These are phyloP conservation scores for Xanthoconium separans DNA, from an alignment of 1,284 basidiomycete species.

Conservation along the genomic window DNA sequence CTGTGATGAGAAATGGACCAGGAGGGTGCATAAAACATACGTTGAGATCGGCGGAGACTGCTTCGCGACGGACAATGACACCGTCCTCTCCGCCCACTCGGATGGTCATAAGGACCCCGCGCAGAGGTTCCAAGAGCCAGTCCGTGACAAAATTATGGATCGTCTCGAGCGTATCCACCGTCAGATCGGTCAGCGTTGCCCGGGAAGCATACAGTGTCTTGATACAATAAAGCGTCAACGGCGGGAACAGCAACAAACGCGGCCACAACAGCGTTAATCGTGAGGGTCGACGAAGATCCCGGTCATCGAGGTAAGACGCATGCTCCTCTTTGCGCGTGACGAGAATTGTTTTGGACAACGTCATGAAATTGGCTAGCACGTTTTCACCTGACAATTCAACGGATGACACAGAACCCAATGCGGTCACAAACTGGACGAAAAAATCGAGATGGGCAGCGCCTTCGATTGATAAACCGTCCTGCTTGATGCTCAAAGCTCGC, in stretches of 20 bases:
- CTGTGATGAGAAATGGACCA: slow-evolving; percentile 6
- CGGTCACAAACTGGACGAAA: slow-evolving; percentile 22
- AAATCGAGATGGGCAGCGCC: slow-evolving; percentile 8
- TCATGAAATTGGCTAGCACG: slow-evolving; percentile 25
- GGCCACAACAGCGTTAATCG: slow-evolving; percentile 65
- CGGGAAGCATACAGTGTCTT: slow-evolving; percentile 51
- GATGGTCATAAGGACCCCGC: slow-evolving; percentile 81
- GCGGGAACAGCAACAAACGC: slow-evolving; percentile 62
- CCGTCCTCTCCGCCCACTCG: slow-evolving; percentile 72
- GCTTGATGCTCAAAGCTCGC: slow-evolving; percentile 22
- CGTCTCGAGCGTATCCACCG: slow-evolving; percentile 68
- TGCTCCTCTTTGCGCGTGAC: slow-evolving; percentile 32
- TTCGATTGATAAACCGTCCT: background rate
- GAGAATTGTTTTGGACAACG: slow-evolving; percentile 21
- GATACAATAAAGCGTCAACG: slow-evolving; percentile 50
- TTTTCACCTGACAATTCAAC: slow-evolving; percentile 12
- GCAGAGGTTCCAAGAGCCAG: slow-evolving; percentile 89
- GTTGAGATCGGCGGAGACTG: slow-evolving; percentile 76
- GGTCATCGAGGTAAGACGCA: slow-evolving; percentile 31
- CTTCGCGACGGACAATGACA: slow-evolving; percentile 75
- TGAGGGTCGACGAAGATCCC: slow-evolving; percentile 56
- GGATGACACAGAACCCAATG: slow-evolving; percentile 19
- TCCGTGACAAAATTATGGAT: slow-evolving; percentile 73
- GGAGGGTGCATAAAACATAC: slow-evolving; percentile 40
- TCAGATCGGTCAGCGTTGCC: slow-evolving; percentile 52